Evolutionary conservation across 2,329 filamentous ascomycete species (phyloP).

Genomic region (Pleomassaria siparia): DNA sequence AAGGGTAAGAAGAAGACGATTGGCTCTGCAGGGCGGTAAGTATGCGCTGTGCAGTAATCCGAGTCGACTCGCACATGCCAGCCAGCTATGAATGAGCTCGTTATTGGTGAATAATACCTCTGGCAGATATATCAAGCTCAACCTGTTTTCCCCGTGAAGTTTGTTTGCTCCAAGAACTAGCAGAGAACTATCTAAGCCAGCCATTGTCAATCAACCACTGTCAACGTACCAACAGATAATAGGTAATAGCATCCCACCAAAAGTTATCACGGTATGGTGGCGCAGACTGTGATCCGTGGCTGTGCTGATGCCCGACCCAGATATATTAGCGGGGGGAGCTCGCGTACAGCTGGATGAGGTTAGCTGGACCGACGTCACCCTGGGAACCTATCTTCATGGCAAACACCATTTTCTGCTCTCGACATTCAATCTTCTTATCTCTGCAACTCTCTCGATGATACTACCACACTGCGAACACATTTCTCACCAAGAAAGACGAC

Average conservation of each 20-base stretch:
- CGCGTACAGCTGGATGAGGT: too few species aligned
- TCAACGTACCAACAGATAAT: too few species aligned
- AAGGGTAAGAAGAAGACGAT: neutral
- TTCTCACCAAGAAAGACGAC: neutral
- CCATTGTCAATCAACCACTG: too few species aligned
- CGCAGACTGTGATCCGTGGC: conserved; percentile 1
- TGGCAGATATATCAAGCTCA: too few species aligned
- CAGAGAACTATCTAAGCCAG: too few species aligned
- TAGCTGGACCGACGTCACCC: conserved; percentile 1
- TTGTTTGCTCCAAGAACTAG: too few species aligned
- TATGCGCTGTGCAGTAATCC: neutral
- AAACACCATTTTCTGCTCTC: neutral
- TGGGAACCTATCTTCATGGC: neutral
- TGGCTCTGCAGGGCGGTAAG: neutral
- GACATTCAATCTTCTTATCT: neutral
- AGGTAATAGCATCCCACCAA: too few species aligned
- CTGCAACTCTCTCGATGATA: neutral
- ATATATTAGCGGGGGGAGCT: neutral
- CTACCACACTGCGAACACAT: neutral
- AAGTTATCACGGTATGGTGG: neutral
- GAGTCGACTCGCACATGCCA: neutral
- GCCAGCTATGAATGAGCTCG: too few species aligned
- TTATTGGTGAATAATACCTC: too few species aligned
- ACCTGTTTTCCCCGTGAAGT: too few species aligned
- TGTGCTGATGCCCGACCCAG: neutral